These are phyloP conservation scores for Vigna hirtella DNA, from an alignment of 306 rosid genomes.

Conservation along the genomic window DNA sequence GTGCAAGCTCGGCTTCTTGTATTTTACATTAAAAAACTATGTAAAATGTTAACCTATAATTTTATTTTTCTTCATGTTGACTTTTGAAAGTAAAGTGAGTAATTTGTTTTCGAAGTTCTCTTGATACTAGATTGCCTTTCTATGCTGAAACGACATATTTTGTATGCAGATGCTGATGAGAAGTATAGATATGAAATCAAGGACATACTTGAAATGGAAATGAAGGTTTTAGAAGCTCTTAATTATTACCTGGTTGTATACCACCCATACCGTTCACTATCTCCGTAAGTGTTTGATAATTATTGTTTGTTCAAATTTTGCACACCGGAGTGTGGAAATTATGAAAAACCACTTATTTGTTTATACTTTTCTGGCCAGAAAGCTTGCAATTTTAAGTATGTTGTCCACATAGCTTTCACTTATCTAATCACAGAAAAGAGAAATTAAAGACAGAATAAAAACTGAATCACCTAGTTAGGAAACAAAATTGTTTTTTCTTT, in stretches of 20 bases:
- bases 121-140: conserved; percentile 23
- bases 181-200: conserved; percentile 85
- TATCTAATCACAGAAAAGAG: neutral
- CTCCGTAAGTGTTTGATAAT: conserved; percentile 72
- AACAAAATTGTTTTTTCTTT: neutral
- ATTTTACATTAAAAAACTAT: conserved; percentile 72
- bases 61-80: conserved; percentile 13
- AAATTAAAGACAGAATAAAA: neutral
- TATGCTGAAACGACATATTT: conserved; percentile 42
- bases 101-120: conserved; percentile 36
- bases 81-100: conserved; percentile 30
- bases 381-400: neutral
- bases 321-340: neutral
- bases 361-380: neutral
- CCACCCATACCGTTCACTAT: conserved; percentile 91
- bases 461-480: neutral
- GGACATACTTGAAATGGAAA: conserved; percentile 98
- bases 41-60: conserved; percentile 48
- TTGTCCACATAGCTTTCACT: no score
- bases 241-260: conserved; percentile 90
- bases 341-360: neutral
- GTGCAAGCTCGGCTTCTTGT: conserved; percentile 86
- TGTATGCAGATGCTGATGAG: conserved; percentile 77
- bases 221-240: conserved; percentile 95
- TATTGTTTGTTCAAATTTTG: conserved; percentile 33